Conservation (phyloP, 108 stramenopile species). For the Pseudonitzschia delicatissima region DNA sequence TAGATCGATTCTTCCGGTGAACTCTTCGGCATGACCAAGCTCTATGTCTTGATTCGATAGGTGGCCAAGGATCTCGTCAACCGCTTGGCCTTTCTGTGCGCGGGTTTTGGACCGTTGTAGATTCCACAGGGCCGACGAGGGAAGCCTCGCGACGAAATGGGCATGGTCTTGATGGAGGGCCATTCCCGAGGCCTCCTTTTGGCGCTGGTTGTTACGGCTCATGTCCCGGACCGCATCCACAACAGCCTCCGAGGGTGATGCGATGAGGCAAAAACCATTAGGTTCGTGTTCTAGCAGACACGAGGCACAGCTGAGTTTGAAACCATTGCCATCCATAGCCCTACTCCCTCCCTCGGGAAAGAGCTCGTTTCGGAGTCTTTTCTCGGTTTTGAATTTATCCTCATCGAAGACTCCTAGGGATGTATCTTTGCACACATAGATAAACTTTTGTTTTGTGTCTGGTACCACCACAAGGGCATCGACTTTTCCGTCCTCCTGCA, state of each 20-base stretch:
- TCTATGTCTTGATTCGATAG: neutral
- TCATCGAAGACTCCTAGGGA: neutral
- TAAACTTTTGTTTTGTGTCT: neutral
- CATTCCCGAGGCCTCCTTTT: neutral
- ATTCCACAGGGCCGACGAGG: neutral
- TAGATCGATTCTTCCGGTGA: constrained; percentile 5
- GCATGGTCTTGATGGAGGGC: constrained; percentile 4
- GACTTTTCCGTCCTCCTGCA: neutral
- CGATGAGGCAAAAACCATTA: constrained; percentile 26
- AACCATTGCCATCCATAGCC: neutral
- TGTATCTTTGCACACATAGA: constrained; percentile 1
- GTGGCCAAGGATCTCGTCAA: neutral
- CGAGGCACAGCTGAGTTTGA: constrained; percentile 30
- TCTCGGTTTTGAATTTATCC: neutral
- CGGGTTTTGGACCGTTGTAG: neutral
- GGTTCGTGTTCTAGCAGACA: constrained; percentile 23
- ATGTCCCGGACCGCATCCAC: constrained; percentile 11
- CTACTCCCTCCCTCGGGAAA: neutral
- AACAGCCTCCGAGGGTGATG: constrained; percentile 5
- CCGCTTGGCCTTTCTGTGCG: neutral
- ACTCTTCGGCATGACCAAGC: neutral
- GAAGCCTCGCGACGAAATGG: neutral
- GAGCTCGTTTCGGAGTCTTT: neutral
- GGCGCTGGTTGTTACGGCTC: neutral
- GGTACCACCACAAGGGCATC: constrained; percentile 7